Conservation (phyloP, 2,329 filamentous ascomycete species). For the Pyrenophora seminiperda region DNA sequence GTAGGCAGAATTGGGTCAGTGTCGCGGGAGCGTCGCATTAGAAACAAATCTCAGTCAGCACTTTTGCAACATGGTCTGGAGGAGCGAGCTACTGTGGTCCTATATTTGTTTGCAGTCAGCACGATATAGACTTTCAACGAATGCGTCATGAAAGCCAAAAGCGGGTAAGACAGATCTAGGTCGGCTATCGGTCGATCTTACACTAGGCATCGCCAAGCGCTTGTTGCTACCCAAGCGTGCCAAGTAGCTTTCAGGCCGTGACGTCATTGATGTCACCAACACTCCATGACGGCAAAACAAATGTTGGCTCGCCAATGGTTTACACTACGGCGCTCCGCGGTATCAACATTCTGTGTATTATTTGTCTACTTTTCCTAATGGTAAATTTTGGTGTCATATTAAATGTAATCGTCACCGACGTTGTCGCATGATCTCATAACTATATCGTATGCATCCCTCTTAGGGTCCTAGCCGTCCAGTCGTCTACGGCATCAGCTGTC, state of each 20-base stretch:
- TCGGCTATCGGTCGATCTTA: conserved; percentile 15
- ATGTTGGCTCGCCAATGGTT: not conserved
- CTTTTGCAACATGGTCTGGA: not conserved
- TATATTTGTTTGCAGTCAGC: conserved; percentile 23
- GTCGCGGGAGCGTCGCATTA: conserved; percentile 30
- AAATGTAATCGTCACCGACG: not conserved
- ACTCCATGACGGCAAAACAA: conserved; percentile 17
- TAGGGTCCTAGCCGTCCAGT: conserved; percentile 30
- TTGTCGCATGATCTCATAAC: not conserved
- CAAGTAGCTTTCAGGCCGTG: conserved; percentile 7
- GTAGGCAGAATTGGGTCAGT: conserved; percentile 40
- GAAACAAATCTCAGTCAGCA: conserved; percentile 1
- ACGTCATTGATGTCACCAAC: conserved; percentile 17
- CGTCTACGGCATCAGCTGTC: conserved; percentile 16
- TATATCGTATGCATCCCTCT: conserved; percentile 24
- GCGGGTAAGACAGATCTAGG: conserved; percentile 27
- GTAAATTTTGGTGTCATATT: too few species aligned
- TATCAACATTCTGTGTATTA: too few species aligned
- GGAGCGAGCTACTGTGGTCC: not conserved
- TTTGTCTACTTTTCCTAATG: too few species aligned
- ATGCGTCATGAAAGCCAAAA: conserved; percentile 43
- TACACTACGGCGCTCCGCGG: too few species aligned
- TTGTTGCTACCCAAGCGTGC: conserved; percentile 2
- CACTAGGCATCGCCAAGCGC: conserved; percentile 7
- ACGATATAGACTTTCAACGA: conserved; percentile 22